Base-by-base conservation (phyloP, 2,329 filamentous ascomycete genomes). In the Exserohilum turcica region DNA sequence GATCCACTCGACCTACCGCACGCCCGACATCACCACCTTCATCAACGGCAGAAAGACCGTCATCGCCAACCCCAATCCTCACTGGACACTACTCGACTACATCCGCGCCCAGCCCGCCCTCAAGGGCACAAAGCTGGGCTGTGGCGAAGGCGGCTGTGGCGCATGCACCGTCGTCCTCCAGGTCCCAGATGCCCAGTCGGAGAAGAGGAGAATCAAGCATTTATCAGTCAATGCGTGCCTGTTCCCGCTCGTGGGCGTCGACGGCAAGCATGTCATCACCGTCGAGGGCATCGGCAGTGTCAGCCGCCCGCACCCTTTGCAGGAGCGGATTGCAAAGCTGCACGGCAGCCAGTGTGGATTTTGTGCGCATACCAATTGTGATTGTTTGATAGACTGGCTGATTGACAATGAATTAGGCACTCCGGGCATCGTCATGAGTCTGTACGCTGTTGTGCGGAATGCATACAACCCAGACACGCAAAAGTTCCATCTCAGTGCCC, bases 261-360 rank as follows among this genome's bases (percentile, higher is more conserved):
- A 97, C 74, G 93, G 93, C 42, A 97, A 97, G 73, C 93, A 97
- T 84, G 90, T 97, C 72, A 92, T 97, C 70, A 97, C 93, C 2
- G 86, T 97, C 36, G 93, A 97, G 76, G 93, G 93, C 6, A 96
- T 97, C 63, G 93, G 93, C 13, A 90, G 87, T 73, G 87, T 90
- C 32, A 87, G 92, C 72, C 86, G 82, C 33, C 93, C 93, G 1
- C 93, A 97, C 77, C 90, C 92, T 0, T 80, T 89, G 2, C 93
- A 97, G 73, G 92, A 97, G 76, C 84, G 93, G 42, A 89, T 97
- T 62, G 93, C 93, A 10, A 90, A 90, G 75, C 84, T 89, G 27
- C 92, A 96, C 74, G 94, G 94, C 40, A 95, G 90, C 63, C 93
- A 97, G 74, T 97, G 87, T 73, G 87, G 92, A 1, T 97, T 97